phyloP scores from a whole-genome alignment of 2,329 filamentous ascomycete genomes.

The Clarireedia monteithiana region DNA sequence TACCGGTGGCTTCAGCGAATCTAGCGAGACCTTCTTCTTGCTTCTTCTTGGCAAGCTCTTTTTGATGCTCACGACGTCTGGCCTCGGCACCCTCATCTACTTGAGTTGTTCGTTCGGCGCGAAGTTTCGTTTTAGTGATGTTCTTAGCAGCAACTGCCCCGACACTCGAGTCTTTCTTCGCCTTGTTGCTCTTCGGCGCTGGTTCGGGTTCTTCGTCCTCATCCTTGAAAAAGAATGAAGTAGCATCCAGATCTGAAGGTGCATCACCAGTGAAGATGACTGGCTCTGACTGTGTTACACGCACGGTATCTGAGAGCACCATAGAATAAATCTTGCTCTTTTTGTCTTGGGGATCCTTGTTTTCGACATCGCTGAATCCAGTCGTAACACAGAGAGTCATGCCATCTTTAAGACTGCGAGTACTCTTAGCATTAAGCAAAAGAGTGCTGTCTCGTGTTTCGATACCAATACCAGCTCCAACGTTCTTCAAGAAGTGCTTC shows the following conservation, averaged over 20 bases:
- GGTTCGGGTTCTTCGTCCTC: conserved; percentile 61
- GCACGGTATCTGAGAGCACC: conserved; percentile 86
- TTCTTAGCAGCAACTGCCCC: conserved; percentile 90
- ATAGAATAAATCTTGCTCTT: conserved; percentile 84
- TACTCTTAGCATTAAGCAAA: conserved; percentile 80
- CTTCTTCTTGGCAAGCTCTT: conserved; percentile 79
- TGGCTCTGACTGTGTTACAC: conserved; percentile 70
- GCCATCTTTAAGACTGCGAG: conserved; percentile 77
- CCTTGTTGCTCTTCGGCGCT: conserved; percentile 79
- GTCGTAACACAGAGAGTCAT: conserved; percentile 94
- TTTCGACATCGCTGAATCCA: conserved; percentile 82
- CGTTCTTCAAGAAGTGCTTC: conserved; percentile 87
- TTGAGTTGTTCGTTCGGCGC: conserved; percentile 82
- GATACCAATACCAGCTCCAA: conserved; percentile 87
- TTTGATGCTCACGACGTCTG: conserved; percentile 83
- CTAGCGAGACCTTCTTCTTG: conserved; percentile 79
- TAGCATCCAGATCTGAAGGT: conserved; percentile 82
- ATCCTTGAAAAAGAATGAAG: conserved; percentile 98
- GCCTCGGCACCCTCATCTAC: conserved; percentile 86
- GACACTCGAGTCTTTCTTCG: conserved; percentile 75
- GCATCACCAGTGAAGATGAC: conserved; percentile 93
- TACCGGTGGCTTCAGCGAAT: conserved; percentile 78
- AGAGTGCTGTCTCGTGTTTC: conserved; percentile 82
- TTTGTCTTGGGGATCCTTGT: conserved; percentile 81
- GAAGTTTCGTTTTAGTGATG: conserved; percentile 86